These are phyloP conservation scores for Pythium chondricola DNA, from an alignment of 352 stramenopile species.

Conservation along the genomic window DNA sequence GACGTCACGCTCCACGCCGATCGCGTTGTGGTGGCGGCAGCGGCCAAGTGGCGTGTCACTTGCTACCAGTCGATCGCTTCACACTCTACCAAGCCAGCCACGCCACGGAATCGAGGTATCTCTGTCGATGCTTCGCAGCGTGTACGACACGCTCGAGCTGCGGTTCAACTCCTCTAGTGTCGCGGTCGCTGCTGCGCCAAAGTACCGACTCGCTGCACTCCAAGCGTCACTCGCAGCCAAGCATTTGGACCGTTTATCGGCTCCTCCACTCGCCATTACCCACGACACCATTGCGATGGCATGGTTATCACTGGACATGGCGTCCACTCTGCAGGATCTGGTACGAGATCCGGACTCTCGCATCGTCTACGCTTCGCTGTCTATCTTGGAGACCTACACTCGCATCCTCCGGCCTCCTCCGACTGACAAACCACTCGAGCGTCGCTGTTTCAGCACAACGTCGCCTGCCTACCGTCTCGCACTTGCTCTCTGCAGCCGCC, in stretches of 20 bases:
- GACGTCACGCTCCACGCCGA: background rate
- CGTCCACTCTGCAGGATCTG: conserved; percentile 16
- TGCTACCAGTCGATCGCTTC: too few relatives aligned
- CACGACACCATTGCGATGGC: conserved; percentile 16
- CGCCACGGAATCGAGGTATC: background rate
- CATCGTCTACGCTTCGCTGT: conserved; percentile 27
- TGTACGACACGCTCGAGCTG: conserved; percentile 34
- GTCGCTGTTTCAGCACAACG: background rate
- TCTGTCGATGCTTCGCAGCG: conserved; percentile 8
- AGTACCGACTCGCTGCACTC: conserved; percentile 33
- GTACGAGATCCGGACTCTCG: conserved; percentile 33
- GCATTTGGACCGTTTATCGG: conserved; percentile 25
- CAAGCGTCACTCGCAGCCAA: conserved; percentile 27
- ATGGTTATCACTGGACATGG: conserved; percentile 27
- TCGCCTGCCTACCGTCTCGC: conserved; percentile 3
- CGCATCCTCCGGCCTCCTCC: conserved; percentile 31
- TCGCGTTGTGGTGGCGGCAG: conserved; percentile 10
- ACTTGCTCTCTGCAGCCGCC: background rate
- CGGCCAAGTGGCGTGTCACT: too few relatives aligned
- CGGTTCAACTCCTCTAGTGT: conserved; percentile 34
- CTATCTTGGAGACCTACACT: conserved; percentile 32
- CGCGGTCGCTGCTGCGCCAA: conserved; percentile 24
- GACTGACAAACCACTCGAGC: background rate
- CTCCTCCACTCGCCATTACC: conserved; percentile 23
- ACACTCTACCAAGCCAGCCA: background rate